Evolutionary conservation across 495 filamentous ascomycete genomes (phyloP).

Genomic region (Talaromyces borbonicus): DNA sequence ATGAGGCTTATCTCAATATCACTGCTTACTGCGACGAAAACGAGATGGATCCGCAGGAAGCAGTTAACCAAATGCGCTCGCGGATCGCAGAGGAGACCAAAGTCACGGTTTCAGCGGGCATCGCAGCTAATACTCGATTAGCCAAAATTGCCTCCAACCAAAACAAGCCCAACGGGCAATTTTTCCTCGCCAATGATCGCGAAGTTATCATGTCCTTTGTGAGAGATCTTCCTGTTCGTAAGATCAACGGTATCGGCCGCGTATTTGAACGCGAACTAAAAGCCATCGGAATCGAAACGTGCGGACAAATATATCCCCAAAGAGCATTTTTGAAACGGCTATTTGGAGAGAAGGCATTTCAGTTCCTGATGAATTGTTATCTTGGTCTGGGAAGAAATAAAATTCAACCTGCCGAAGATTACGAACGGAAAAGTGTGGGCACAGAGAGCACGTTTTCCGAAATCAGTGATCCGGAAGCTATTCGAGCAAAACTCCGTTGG

Average conservation of each 20-base stretch:
- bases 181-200: conserved; percentile 58
- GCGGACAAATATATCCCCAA: conserved; percentile 76
- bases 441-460: conserved; percentile 91
- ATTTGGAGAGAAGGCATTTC: conserved; percentile 85
- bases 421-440: conserved; percentile 88
- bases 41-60: conserved; percentile 57
- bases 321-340: conserved; percentile 62
- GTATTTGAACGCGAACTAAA: conserved; percentile 91
- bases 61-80: conserved; percentile 62
- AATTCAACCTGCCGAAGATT: conserved; percentile 77
- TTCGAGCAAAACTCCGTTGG: conserved; percentile 66
- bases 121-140: conserved; percentile 84
- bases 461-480: conserved; percentile 52
- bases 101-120: conserved; percentile 89
- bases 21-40: conserved; percentile 74
- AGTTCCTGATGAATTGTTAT: conserved; percentile 75
- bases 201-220: conserved; percentile 75
- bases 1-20: conserved; percentile 95
- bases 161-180: conserved; percentile 97
- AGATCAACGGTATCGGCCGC: conserved; percentile 87
- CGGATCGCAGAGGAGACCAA: conserved; percentile 68
- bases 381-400: conserved; percentile 84
- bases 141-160: conserved; percentile 92
- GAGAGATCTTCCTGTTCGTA: conserved; percentile 68
- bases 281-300: conserved; percentile 78